phyloP scores from a whole-genome alignment of 164 flowering plant species.

The Nelumbo lutea region DNA sequence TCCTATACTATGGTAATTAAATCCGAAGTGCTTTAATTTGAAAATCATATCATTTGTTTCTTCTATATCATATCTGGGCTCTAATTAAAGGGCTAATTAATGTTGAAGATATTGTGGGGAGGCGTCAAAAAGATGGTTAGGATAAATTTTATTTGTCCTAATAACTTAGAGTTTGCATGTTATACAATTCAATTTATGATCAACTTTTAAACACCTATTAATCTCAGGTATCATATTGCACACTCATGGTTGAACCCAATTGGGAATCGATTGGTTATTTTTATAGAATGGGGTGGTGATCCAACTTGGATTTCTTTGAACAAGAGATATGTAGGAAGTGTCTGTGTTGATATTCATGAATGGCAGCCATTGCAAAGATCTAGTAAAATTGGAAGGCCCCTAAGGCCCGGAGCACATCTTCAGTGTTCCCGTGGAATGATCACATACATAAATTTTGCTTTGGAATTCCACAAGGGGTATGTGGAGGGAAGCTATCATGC shows the following conservation, averaged over 20 bases:
- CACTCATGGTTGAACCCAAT: slow-evolving; percentile 57
- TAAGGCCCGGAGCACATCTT: slow-evolving; percentile 43
- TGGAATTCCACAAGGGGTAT: slow-evolving; percentile 49
- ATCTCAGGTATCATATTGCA: slow-evolving; percentile 74
- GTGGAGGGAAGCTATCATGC: slow-evolving; percentile 62
- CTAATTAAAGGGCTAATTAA: too few relatives aligned
- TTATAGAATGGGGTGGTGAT: slow-evolving; percentile 78
- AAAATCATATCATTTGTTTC: too few relatives aligned
- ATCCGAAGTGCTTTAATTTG: too few relatives aligned
- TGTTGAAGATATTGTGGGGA: slow-evolving; percentile 59
- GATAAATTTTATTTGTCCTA: background rate
- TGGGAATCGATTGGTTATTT: slow-evolving; percentile 52
- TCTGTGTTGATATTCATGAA: slow-evolving; percentile 47
- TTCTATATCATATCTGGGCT: too few relatives aligned
- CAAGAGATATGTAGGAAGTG: slow-evolving; percentile 30
- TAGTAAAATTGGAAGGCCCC: slow-evolving; percentile 16
- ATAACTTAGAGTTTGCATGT: background rate
- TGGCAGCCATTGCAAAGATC: slow-evolving; percentile 37
- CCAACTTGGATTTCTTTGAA: slow-evolving; percentile 50
- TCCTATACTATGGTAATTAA: too few relatives aligned
- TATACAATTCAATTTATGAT: background rate
- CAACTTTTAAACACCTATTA: slow-evolving; percentile 3
- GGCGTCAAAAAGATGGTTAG: slow-evolving; percentile 72
- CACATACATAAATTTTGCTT: slow-evolving; percentile 47
- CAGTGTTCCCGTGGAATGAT: slow-evolving; percentile 47